Conservation (phyloP, 805 yeast genomes). For the Komagataella populi region DNA sequence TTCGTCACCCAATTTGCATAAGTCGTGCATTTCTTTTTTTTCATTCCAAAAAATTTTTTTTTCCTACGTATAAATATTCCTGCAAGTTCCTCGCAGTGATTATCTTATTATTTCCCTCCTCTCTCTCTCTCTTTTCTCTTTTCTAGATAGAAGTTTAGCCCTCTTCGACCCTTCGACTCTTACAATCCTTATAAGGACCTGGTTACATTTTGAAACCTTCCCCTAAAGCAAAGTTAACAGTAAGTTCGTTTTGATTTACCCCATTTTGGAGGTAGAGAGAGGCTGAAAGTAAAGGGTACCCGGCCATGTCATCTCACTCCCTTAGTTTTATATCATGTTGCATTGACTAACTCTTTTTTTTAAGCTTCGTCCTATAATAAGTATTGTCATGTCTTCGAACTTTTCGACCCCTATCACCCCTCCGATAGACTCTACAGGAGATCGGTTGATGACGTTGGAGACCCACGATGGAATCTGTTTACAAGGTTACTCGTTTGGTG, state of each 20-base stretch:
- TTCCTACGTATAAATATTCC: not conserved
- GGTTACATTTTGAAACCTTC: not conserved
- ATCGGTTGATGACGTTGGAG: conserved; percentile 77
- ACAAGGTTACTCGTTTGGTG: conserved; percentile 97
- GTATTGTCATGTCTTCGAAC: conserved; percentile 19
- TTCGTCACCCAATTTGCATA: not conserved
- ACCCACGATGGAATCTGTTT: conserved; percentile 74
- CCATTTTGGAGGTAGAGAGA: not conserved
- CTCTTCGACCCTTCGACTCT: not conserved
- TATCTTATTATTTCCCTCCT: not conserved
- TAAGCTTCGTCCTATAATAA: not conserved
- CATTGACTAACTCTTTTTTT: not conserved
- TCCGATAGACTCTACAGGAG: conserved; percentile 73
- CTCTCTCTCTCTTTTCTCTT: conserved; percentile 3
- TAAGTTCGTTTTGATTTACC: not conserved
- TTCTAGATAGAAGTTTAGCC: conserved; percentile 1
- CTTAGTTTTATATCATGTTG: not conserved
- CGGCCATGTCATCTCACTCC: not conserved
- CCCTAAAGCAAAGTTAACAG: not conserved
- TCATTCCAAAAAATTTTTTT: not conserved
- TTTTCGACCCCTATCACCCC: conserved; percentile 82
- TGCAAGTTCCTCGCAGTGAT: not conserved
- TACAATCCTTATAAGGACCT: not conserved
- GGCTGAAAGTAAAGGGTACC: not conserved
- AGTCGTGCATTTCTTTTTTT: not conserved